Base-by-base conservation (phyloP, 805 yeast species). In the Cephaloascus fragrans region DNA sequence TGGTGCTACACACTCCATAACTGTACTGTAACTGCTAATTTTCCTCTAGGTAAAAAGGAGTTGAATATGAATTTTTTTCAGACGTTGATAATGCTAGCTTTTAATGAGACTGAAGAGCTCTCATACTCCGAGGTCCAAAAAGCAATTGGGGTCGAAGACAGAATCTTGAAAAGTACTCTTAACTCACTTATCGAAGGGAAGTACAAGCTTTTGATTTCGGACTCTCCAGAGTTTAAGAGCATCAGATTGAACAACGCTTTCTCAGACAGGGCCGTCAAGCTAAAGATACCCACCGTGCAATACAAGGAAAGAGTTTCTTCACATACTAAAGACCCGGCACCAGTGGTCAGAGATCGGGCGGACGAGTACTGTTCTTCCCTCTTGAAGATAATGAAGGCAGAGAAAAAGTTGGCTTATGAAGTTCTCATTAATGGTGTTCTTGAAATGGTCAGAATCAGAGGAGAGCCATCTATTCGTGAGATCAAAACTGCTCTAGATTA, bases 1-100 rank as follows among this genome's bases (percentile, higher is more conserved):
- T 71, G 76, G 77, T 56, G 53, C 38, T 62, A 57, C 37, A 55
- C 64, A 15, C 50, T 70, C 15, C 75, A 71, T 38, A 69, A 67
- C 42, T 41, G 71, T 16, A 45, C 50, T 0, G 52, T 71, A 14
- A 41, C 45, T 12, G 59, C 58, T 2, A 42, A 49, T 17, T 69
- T 69, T 44, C 50, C 50, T 14, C 43, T 43, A 10, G 64, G 58
- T 0, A 35, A 47, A 6, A 61, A 60, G 37, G 67, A 62, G 19
- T 48, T 67, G 26, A 43, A 42, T 2, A 60, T 71, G 16, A 67
- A 70, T 32, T 45, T 70, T n/a, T 59, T 64, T 35, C 75, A 71
- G 45, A 73, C 73, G 0, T 50, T 61, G 1, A 56, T 70, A 0
- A 44, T 72, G 3, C 40, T 62, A 12, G 48, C 62, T 14, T 71